These are phyloP conservation scores for Aspergillus carlsbadensis DNA, from an alignment of 495 filamentous ascomycete genomes.

Conservation along the genomic window DNA sequence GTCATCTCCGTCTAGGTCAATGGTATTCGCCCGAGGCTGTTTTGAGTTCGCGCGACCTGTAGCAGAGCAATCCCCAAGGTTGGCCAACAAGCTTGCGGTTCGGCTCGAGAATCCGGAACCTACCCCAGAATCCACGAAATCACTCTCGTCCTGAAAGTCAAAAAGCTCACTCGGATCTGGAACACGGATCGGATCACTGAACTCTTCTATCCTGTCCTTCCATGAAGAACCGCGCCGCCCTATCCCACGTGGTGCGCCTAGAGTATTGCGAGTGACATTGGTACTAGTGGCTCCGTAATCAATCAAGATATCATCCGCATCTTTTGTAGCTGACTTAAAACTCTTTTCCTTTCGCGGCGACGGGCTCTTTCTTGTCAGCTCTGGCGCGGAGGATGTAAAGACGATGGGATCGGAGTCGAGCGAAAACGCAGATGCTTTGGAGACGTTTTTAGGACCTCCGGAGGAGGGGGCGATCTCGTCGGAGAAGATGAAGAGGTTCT, in stretches of 20 bases:
- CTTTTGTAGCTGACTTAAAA: conserved; percentile 19
- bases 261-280: background rate
- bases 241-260: background rate
- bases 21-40: conserved; percentile 2
- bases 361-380: conserved; percentile 8
- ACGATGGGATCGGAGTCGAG: conserved; percentile 51
- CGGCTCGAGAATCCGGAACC: conserved; percentile 25
- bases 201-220: conserved; percentile 37
- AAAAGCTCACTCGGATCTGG: conserved; percentile 34
- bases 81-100: conserved; percentile 42
- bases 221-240: background rate
- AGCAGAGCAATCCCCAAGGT: conserved; percentile 17
- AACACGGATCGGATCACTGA: conserved; percentile 34
- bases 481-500: conserved; percentile 34
- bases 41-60: conserved; percentile 6
- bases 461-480: conserved; percentile 33
- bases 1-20: conserved; percentile 16
- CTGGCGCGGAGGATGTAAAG: conserved; percentile 50
- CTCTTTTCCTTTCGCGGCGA: background rate
- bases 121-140: conserved; percentile 19
- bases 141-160: conserved; percentile 5
- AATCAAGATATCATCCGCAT: conserved; percentile 29
- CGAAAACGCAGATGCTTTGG: conserved; percentile 3
- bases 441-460: conserved; percentile 13
- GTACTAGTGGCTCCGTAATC: conserved; percentile 34